phyloP scores from a whole-genome alignment of 129 eudicot species.

The Centella asiatica region DNA sequence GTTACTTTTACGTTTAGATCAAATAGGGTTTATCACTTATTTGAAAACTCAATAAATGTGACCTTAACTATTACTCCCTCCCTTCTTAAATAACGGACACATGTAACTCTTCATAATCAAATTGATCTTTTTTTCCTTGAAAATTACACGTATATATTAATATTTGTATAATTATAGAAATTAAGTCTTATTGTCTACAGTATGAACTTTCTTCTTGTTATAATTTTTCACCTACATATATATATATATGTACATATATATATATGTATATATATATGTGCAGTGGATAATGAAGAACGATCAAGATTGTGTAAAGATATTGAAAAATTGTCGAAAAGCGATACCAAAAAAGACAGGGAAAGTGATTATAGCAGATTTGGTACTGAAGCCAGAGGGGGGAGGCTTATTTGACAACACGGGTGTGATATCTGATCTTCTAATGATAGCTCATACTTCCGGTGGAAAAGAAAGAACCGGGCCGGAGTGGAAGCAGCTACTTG shows the following conservation, averaged over 20 bases:
- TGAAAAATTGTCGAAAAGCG: conserved; percentile 27
- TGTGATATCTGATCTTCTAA: conserved; percentile 12
- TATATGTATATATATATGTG: background rate
- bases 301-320: conserved; percentile 30
- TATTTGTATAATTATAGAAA: no score
- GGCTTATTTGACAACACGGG: conserved; percentile 14
- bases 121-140: no score
- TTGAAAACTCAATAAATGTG: no score
- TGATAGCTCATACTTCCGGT: conserved; percentile 17
- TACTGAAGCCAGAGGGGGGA: conserved; percentile 2
- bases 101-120: no score
- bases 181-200: background rate
- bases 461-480: conserved; percentile 30
- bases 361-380: conserved; percentile 19
- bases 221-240: background rate
- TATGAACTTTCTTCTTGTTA: no score
- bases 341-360: conserved; percentile 23
- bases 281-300: conserved; percentile 33
- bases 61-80: no score
- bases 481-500: conserved; percentile 22
- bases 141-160: no score
- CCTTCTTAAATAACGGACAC: no score
- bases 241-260: background rate
- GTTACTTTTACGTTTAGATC: background rate
- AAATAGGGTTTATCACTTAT: no score